A percentile compares a stretch with the other conserved stretches of the same genome.
These are phyloP conservation scores for Aspergillus quadricinctus DNA, from an alignment of 2,329 filamentous ascomycete species.

Conservation along the genomic window DNA sequence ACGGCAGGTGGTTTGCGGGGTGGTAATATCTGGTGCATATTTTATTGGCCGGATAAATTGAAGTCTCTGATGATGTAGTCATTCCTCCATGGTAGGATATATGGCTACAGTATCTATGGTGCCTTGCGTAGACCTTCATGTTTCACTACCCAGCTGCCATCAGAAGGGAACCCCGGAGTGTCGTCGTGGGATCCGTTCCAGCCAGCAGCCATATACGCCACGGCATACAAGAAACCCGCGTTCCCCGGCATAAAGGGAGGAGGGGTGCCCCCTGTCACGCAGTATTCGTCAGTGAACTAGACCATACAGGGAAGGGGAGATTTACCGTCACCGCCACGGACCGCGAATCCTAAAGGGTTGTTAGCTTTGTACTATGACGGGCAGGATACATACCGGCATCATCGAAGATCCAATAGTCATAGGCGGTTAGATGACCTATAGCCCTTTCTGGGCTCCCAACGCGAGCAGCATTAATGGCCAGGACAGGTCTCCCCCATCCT, in stretches of 20 bases:
- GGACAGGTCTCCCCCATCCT: constrained; percentile 12
- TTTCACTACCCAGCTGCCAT: constrained; percentile 9
- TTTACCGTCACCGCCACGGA: constrained; percentile 11
- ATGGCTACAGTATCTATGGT: neutral
- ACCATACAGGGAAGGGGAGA: neutral
- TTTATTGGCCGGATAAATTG: neutral
- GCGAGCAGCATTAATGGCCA: constrained; percentile 11
- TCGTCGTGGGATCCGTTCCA: constrained; percentile 10
- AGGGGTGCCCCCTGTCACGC: constrained; percentile 6
- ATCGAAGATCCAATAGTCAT: constrained; percentile 13
- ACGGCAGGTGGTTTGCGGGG: neutral
- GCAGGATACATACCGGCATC: constrained; percentile 8
- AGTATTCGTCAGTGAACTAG: neutral
- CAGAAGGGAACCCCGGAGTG: constrained; percentile 9
- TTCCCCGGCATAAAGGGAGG: constrained; percentile 15
- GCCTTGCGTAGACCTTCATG: constrained; percentile 11
- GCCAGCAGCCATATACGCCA: constrained; percentile 13
- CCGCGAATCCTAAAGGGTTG: constrained; percentile 8
- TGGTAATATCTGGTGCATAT: neutral
- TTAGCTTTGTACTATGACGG: neutral
- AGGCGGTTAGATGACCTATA: constrained; percentile 9
- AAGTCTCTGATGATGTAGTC: neutral
- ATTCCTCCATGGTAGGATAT: neutral
- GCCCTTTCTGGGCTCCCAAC: constrained; percentile 8
- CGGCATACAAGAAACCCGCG: constrained; percentile 12